phyloP scores from a whole-genome alignment of 2,329 filamentous ascomycete genomes.

The Aureobasidium vineae region DNA sequence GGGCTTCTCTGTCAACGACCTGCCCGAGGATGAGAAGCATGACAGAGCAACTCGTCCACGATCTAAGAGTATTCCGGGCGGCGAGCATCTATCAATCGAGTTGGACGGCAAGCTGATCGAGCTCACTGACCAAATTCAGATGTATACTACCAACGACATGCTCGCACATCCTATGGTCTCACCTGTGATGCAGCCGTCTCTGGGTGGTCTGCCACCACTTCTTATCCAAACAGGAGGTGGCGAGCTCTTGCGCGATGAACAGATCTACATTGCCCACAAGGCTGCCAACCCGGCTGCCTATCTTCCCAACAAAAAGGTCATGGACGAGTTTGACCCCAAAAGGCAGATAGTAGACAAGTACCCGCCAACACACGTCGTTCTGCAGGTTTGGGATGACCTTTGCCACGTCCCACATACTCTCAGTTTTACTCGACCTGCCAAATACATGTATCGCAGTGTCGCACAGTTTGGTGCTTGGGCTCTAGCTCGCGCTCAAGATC shows the following conservation, averaged over 20 bases:
- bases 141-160: conserved; percentile 80
- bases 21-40: conserved; percentile 2
- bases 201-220: conserved; percentile 85
- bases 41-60: background rate
- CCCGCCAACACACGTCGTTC: conserved; percentile 82
- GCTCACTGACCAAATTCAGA: conserved; percentile 89
- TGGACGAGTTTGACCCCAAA: conserved; percentile 62
- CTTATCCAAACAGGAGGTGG: conserved; percentile 84
- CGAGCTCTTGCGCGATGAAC: conserved; percentile 87
- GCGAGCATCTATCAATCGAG: conserved; percentile 57
- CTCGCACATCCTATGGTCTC: conserved; percentile 87
- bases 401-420: conserved; percentile 90
- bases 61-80: conserved; percentile 26
- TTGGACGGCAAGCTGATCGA: conserved; percentile 69
- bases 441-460: conserved; percentile 90
- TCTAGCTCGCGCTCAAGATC: conserved; percentile 75
- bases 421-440: conserved; percentile 94
- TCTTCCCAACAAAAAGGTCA: conserved; percentile 61
- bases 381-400: conserved; percentile 94
- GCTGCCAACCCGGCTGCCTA: conserved; percentile 80
- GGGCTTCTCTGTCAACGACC: conserved; percentile 39
- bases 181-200: conserved; percentile 78
- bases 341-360: conserved; percentile 60
- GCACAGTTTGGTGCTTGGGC: conserved; percentile 94
- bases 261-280: conserved; percentile 93